These are phyloP conservation scores for Cercospora janseana DNA, from an alignment of 2,329 filamentous ascomycete species.

Conservation along the genomic window DNA sequence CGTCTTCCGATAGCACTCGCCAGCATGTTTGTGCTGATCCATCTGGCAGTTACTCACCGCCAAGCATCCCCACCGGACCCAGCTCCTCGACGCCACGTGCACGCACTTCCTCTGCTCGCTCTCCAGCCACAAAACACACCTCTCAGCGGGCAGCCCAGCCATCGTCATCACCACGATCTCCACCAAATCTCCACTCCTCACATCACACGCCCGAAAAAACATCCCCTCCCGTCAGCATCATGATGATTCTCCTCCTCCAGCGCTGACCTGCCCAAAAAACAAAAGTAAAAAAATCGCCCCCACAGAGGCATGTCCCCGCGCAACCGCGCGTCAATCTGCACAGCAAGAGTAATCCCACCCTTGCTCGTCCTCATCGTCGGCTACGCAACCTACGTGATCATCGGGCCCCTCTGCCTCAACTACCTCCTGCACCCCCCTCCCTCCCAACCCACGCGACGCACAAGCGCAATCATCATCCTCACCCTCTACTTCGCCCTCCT, in stretches of 20 bases:
- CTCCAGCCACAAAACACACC: constrained; percentile 5
- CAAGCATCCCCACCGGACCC: not conserved
- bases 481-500: constrained; percentile 72
- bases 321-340: constrained; percentile 27
- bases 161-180: not conserved
- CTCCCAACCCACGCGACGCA: constrained; percentile 42
- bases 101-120: not conserved
- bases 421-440: constrained; percentile 61
- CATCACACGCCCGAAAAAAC: too few relatives aligned
- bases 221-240: too few relatives aligned
- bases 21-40: not conserved
- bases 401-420: constrained; percentile 56
- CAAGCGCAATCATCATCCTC: constrained; percentile 67
- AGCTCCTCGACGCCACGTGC: not conserved
- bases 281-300: not conserved
- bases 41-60: not conserved
- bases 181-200: not conserved
- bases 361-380: constrained; percentile 33
- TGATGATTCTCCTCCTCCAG: too few relatives aligned
- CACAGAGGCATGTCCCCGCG: constrained; percentile 17
- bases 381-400: constrained; percentile 34
- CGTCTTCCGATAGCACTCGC: not conserved
- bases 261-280: constrained; percentile 4
- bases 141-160: not conserved
- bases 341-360: constrained; percentile 33